phyloP scores from a whole-genome alignment of 208 protist species.

The Willaertia magna region DNA sequence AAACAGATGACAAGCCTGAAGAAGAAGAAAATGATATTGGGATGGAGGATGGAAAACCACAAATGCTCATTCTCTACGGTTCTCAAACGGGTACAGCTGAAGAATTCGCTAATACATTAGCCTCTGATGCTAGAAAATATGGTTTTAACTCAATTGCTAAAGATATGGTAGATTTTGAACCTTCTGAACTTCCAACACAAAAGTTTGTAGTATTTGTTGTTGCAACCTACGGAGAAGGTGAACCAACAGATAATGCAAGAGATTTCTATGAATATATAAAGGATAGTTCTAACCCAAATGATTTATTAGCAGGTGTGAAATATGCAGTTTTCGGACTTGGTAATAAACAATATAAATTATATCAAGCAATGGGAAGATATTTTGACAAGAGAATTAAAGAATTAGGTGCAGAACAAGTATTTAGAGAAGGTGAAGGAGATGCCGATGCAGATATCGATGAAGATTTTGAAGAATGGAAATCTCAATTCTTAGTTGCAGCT shows the following conservation, averaged over 20 bases:
- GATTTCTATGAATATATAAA: slow-evolving; percentile 43
- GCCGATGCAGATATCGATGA: slow-evolving; percentile 52
- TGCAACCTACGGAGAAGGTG: slow-evolving; percentile 63
- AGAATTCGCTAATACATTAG: slow-evolving; percentile 45
- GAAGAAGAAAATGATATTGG: too few species aligned
- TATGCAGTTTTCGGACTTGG: slow-evolving; percentile 81
- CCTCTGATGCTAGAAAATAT: slow-evolving; percentile 33
- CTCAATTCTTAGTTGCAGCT: slow-evolving; percentile 35
- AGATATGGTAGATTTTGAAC: slow-evolving; percentile 40
- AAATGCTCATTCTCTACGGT: slow-evolving; percentile 40
- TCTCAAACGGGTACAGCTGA: slow-evolving; percentile 66
- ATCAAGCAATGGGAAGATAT: slow-evolving; percentile 45
- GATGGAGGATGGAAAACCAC: neutral
- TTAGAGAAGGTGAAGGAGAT: slow-evolving; percentile 40
- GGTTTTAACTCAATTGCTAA: slow-evolving; percentile 34
- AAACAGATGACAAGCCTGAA: too few species aligned
- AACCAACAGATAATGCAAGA: slow-evolving; percentile 58
- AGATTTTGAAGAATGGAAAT: slow-evolving; percentile 55
- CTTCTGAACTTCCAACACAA: slow-evolving; percentile 18
- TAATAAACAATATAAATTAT: slow-evolving; percentile 89
- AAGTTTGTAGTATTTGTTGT: slow-evolving; percentile 44
- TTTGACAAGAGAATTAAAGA: slow-evolving; percentile 37
- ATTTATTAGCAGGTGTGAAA: slow-evolving; percentile 22
- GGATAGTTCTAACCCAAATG: neutral
- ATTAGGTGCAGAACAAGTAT: slow-evolving; percentile 36